Evolutionary conservation across 192 early-diverging fungal species (phyloP), one percentile per base, ranked within the genome.

Genomic region (Entomortierella lignicola): DNA sequence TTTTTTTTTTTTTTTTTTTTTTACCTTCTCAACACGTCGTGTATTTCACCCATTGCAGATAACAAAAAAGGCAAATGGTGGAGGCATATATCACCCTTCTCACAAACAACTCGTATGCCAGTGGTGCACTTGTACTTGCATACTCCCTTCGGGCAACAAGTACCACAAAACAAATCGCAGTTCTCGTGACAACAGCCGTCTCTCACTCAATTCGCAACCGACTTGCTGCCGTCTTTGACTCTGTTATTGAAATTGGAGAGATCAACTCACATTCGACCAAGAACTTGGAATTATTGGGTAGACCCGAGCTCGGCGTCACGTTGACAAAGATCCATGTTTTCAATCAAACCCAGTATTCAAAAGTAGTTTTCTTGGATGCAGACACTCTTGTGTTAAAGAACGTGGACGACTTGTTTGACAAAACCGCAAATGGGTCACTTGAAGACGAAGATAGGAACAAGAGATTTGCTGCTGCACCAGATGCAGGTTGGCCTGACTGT

Each of bases 401-500:
- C 18, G 88, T 97, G 18, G 95, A 97, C 58, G 91, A 91, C 23
- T 43, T 99, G 31, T 98, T 99, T 85, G 85, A 83, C 20, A 68
- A 82, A 52, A 70, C 82, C 2, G 81, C 86, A 66, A 69, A 69
- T 39, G 74, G 74, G 0, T 55, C 66, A 1, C 17, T 77, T 4
- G 74, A 77, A 3, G 73, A 77, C 20, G 20, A 55, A 81, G 77
- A 65, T 23, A 67, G 77, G 2, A 85, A 87, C 60, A 87, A 74
- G 6, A 60, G 74, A 1, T 91, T 97, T 81, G 93, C 94, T 2
- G 96, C 97, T 2, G 89, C 95, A 8, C 93, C 95, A 7, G 97
- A 99, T 59, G 92, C 92, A 23, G 96, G 96, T 0, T 99, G 97
- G 97, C 97, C 97, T 0, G 97, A 99, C 73, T 94, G 92, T 64